Percentiles rank a stretch among this genome's conserved stretches.
These are phyloP conservation scores for Proliferodiscus dingleyae DNA, from an alignment of 2,329 filamentous ascomycete genomes.

Conservation along the genomic window DNA sequence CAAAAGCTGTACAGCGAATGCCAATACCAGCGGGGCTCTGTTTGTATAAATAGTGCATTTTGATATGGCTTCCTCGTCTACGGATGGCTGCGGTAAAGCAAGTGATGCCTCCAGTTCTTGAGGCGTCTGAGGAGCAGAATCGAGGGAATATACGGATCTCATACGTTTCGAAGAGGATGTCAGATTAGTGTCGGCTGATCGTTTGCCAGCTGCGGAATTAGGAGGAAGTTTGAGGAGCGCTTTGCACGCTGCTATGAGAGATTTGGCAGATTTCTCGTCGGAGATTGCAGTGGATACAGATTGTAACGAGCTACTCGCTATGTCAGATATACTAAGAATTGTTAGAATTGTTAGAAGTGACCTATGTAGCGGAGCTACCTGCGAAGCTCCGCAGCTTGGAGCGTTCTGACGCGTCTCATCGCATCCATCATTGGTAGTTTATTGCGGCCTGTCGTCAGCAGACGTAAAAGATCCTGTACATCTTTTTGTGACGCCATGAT, in stretches of 20 bases:
- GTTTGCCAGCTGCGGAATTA: constrained; percentile 20
- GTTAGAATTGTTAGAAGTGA: constrained; percentile 7
- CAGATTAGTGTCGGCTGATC: constrained; percentile 13
- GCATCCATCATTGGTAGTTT: constrained; percentile 56
- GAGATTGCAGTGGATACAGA: constrained; percentile 21
- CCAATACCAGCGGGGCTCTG: constrained; percentile 74
- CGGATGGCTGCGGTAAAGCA: constrained; percentile 48
- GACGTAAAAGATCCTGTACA: constrained; percentile 55
- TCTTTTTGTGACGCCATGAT: constrained; percentile 54
- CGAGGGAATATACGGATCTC: constrained; percentile 27
- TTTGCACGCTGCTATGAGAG: constrained; percentile 29
- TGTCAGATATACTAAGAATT: constrained; percentile 25
- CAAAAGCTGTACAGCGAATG: constrained; percentile 69
- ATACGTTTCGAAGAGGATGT: constrained; percentile 22
- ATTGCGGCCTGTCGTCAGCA: constrained; percentile 48
- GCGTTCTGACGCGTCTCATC: constrained; percentile 52
- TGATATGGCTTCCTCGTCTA: constrained; percentile 55
- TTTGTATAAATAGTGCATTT: constrained; percentile 64
- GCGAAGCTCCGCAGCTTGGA: constrained; percentile 49
- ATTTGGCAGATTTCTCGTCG: constrained; percentile 30
- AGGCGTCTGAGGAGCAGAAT: constrained; percentile 34
- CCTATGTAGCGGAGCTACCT: constrained; percentile 39
- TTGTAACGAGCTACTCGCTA: constrained; percentile 23
- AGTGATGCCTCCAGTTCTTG: constrained; percentile 60
- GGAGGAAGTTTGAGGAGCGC: constrained; percentile 15